Evolutionary conservation across 805 yeast species (phyloP).

Genomic region (Starmerella bombi): DNA sequence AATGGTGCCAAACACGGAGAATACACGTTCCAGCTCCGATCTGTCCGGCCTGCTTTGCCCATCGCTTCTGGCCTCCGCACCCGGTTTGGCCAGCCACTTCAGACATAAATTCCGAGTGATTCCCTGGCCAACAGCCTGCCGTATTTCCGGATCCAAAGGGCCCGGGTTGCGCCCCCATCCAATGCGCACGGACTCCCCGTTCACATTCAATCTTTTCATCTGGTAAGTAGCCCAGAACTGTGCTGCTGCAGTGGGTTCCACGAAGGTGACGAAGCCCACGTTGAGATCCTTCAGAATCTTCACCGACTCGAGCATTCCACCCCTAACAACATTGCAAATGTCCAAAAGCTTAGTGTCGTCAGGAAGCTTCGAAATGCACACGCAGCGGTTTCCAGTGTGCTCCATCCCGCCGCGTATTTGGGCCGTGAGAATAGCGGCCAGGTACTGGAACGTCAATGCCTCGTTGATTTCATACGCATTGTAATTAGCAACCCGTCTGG

Average conservation of each 20-base stretch:
- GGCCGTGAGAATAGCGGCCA: conserved; percentile 96
- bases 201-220: conserved; percentile 75
- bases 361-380: conserved; percentile 80
- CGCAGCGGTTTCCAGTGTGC: conserved; percentile 86
- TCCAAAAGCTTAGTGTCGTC: conserved; percentile 82
- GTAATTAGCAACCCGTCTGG: conserved; percentile 37
- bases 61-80: background rate
- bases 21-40: conserved; percentile 23
- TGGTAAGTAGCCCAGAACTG: conserved; percentile 93
- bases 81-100: background rate
- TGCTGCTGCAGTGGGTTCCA: conserved; percentile 95
- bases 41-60: background rate
- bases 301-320: conserved; percentile 79
- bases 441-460: conserved; percentile 72
- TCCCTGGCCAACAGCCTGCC: conserved; percentile 82
- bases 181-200: conserved; percentile 72
- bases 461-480: conserved; percentile 9
- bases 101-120: conserved; percentile 88
- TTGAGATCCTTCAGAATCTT: conserved; percentile 72
- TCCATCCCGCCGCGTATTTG: conserved; percentile 87
- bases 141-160: conserved; percentile 71
- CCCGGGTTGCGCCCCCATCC: conserved; percentile 99
- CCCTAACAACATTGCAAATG: conserved; percentile 89
- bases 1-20: conserved; percentile 77
- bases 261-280: conserved; percentile 87